A percentile compares a stretch with the other conserved stretches of the same genome.
phyloP scores from a whole-genome alignment of 208 protist species.

The Trichomonas gallinae region DNA sequence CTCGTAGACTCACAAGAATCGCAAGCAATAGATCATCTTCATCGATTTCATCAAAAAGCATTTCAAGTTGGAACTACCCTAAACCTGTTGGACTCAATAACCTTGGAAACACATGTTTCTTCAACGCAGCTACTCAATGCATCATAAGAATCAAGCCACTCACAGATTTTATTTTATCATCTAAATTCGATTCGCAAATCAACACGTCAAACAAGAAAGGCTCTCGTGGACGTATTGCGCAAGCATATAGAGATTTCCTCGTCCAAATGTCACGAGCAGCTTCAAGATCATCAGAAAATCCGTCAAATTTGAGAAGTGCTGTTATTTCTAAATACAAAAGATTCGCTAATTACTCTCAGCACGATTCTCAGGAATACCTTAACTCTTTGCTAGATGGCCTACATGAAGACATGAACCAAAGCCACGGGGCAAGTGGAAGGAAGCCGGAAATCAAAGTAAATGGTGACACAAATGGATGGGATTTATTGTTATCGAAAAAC shows the following conservation, averaged over 20 bases:
- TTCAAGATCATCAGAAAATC: not conserved
- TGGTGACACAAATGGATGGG: slow-evolving; percentile 28
- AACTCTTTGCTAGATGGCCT: slow-evolving; percentile 64
- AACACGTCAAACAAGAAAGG: not conserved
- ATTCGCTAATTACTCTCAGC: slow-evolving; percentile 27
- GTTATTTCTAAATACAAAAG: not conserved
- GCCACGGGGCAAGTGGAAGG: too few species aligned
- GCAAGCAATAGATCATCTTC: not conserved
- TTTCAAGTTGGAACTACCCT: not conserved
- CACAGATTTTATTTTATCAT: slow-evolving; percentile 30
- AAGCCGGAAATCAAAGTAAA: too few species aligned
- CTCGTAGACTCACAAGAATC: not conserved
- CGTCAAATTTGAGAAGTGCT: not conserved
- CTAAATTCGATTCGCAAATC: not conserved
- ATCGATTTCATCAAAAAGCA: not conserved
- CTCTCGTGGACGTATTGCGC: not conserved
- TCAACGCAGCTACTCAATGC: slow-evolving; percentile 78
- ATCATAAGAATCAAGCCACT: slow-evolving; percentile 63
- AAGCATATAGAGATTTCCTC: not conserved
- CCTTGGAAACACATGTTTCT: slow-evolving; percentile 90
- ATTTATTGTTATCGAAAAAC: too few species aligned
- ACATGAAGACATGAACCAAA: slow-evolving; percentile 64
- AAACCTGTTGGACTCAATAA: slow-evolving; percentile 60
- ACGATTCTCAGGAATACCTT: slow-evolving; percentile 42
- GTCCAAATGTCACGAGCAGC: not conserved